Conservation (phyloP, 768 basidiomycete species). For the Pleurotus cornucopiae region DNA sequence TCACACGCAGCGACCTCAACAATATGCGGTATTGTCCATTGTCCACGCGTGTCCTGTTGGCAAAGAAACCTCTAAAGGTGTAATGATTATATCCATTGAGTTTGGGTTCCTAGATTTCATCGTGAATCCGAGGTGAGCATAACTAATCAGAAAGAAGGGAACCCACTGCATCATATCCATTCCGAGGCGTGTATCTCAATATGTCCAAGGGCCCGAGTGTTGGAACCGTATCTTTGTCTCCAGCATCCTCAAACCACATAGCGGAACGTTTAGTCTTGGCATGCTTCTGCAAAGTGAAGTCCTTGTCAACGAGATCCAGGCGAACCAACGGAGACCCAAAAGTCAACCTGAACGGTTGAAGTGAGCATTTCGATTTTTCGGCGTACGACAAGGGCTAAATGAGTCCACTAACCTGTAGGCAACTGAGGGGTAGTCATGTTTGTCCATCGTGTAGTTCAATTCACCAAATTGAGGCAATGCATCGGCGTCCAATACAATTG, state of each 20-base stretch:
- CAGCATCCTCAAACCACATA: conserved; percentile 1
- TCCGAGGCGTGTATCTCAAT: conserved; percentile 12
- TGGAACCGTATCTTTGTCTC: conserved; percentile 18
- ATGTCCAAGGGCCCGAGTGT: conserved; percentile 12
- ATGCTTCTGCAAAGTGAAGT: conserved; percentile 16
- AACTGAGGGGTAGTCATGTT: conserved; percentile 23
- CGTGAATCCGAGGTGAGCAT: neutral
- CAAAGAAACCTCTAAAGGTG: conserved; percentile 1
- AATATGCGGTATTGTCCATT: conserved; percentile 4
- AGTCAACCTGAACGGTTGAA: conserved; percentile 5
- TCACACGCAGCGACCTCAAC: neutral
- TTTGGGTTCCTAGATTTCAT: neutral
- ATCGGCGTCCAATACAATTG: conserved; percentile 22
- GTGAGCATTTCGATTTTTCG: conserved; percentile 12
- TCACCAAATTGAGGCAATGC: conserved; percentile 25
- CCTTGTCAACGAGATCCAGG: conserved; percentile 27
- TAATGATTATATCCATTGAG: conserved; percentile 4
- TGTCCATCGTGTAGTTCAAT: conserved; percentile 28
- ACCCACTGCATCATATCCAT: conserved; percentile 8
- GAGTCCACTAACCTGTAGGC: conserved; percentile 13
- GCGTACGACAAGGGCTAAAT: neutral
- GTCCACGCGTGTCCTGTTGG: neutral
- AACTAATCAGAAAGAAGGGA: neutral
- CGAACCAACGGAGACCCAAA: conserved; percentile 27
- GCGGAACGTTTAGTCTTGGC: conserved; percentile 16